phyloP scores from a whole-genome alignment of 768 basidiomycete species.

The Dioszegia crocea region DNA sequence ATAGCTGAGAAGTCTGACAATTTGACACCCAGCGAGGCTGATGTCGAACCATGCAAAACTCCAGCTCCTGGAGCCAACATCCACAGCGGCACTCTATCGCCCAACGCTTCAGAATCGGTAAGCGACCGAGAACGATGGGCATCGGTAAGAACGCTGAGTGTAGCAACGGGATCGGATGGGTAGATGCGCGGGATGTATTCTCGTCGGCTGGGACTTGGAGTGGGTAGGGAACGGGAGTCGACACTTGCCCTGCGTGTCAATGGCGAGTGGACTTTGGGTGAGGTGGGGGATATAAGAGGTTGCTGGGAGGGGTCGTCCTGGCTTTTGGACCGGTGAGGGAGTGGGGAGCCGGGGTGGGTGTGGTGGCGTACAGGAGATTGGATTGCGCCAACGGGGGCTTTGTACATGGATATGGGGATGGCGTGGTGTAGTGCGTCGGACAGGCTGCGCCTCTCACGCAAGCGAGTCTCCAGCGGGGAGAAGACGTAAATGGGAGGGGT shows the following conservation, averaged over 20 bases:
- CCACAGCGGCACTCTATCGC: conserved; percentile 38
- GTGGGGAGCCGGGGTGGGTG: not conserved
- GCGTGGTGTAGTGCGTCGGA: conserved; percentile 36
- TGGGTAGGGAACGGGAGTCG: conserved; percentile 2
- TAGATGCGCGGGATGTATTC: not conserved
- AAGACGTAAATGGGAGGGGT: conserved; percentile 38
- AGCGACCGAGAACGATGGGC: not conserved
- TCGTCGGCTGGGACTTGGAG: not conserved
- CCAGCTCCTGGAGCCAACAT: conserved; percentile 35
- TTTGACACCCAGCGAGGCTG: conserved; percentile 36
- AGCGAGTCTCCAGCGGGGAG: conserved; percentile 42
- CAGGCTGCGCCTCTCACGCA: conserved; percentile 31
- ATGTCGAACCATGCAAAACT: conserved; percentile 33
- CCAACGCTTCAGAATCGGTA: not conserved
- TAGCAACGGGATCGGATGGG: conserved; percentile 34
- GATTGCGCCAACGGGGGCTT: conserved; percentile 18
- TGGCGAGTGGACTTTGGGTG: not conserved
- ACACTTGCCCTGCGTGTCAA: not conserved
- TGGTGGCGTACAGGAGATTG: not conserved
- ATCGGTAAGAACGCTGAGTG: conserved; percentile 25
- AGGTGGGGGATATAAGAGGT: not conserved
- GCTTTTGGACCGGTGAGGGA: not conserved
- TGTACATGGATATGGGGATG: conserved; percentile 47
- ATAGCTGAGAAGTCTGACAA: conserved; percentile 39
- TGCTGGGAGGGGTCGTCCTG: not conserved